A percentile compares a stretch with the other conserved stretches of the same genome.
These are phyloP conservation scores for Cladosporium sp. DNA, from an alignment of 2,329 filamentous ascomycete genomes.

Conservation along the genomic window DNA sequence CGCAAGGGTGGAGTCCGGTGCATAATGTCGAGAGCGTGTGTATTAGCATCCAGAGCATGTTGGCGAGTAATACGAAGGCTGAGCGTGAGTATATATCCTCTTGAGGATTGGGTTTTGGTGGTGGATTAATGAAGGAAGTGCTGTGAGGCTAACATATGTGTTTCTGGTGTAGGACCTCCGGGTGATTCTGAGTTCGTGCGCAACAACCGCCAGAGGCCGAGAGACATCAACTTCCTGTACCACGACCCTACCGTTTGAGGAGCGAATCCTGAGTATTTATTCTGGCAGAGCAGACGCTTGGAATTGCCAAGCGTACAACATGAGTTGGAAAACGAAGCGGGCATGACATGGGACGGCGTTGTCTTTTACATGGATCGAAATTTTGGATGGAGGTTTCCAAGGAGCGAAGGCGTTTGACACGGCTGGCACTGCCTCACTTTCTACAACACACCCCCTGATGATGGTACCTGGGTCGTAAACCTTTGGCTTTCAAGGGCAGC, in stretches of 20 bases:
- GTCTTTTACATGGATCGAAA: neutral
- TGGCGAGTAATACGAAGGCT: constrained; percentile 89
- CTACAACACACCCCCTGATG: neutral
- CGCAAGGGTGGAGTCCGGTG: constrained; percentile 89
- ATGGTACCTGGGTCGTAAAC: neutral
- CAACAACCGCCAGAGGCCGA: constrained; percentile 71
- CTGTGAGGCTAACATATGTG: neutral
- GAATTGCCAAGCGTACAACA: too few species aligned
- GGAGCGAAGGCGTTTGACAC: constrained; percentile 4
- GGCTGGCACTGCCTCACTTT: neutral
- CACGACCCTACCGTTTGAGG: constrained; percentile 67
- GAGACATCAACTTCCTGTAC: constrained; percentile 90
- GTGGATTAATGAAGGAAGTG: neutral
- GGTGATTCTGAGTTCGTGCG: constrained; percentile 88
- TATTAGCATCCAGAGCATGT: constrained; percentile 97
- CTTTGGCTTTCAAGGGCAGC: too few species aligned
- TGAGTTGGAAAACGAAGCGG: neutral
- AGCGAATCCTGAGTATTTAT: neutral
- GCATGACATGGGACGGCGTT: neutral
- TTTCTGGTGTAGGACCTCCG: constrained; percentile 51
- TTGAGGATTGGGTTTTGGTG: neutral
- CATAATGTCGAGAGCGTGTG: constrained; percentile 96
- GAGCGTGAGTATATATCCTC: constrained; percentile 54
- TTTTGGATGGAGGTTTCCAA: neutral
- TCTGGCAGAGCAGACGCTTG: neutral